phyloP scores from a whole-genome alignment of 2,329 filamentous ascomycete species.

The Podosphaera fusca region DNA sequence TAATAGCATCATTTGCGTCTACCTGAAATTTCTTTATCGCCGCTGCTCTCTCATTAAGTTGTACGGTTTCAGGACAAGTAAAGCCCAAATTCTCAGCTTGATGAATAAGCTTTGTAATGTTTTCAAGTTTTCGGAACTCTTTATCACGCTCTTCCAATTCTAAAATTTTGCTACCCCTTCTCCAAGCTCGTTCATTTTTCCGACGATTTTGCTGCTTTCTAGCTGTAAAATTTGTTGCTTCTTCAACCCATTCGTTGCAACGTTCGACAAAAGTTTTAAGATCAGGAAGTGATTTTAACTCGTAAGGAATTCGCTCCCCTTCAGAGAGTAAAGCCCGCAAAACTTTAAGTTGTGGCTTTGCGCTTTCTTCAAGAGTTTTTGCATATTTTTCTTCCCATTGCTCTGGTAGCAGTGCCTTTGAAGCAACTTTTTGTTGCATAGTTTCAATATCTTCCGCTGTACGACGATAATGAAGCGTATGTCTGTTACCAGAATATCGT shows the following conservation, averaged over 20 bases:
- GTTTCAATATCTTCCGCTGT: conserved; percentile 44
- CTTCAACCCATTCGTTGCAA: conserved; percentile 95
- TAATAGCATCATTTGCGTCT: conserved; percentile 46
- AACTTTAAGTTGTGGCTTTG: conserved; percentile 64
- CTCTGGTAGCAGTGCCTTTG: conserved; percentile 71
- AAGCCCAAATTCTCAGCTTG: conserved; percentile 77
- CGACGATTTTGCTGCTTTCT: conserved; percentile 93
- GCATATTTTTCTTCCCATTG: conserved; percentile 80
- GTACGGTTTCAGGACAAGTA: conserved; percentile 73
- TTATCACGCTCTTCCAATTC: conserved; percentile 67
- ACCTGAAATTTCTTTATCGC: conserved; percentile 69
- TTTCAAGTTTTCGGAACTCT: conserved; percentile 70
- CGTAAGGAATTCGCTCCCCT: conserved; percentile 88
- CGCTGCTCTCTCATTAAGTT: conserved; percentile 64
- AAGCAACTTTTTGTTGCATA: conserved; percentile 52
- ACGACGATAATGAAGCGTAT: conserved; percentile 57
- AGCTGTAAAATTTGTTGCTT: conserved; percentile 86
- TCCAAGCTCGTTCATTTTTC: conserved; percentile 78
- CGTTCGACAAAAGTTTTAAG: conserved; percentile 80
- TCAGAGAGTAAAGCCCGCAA: conserved; percentile 69
- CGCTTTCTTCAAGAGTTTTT: conserved; percentile 59
- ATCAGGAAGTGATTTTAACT: conserved; percentile 58
- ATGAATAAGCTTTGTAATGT: conserved; percentile 63
- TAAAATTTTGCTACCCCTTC: conserved; percentile 43
- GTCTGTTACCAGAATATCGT: conserved; percentile 44